Evolutionary conservation across 23 red algal species (phyloP).

Genomic region (Gracilariopsis chorda): DNA sequence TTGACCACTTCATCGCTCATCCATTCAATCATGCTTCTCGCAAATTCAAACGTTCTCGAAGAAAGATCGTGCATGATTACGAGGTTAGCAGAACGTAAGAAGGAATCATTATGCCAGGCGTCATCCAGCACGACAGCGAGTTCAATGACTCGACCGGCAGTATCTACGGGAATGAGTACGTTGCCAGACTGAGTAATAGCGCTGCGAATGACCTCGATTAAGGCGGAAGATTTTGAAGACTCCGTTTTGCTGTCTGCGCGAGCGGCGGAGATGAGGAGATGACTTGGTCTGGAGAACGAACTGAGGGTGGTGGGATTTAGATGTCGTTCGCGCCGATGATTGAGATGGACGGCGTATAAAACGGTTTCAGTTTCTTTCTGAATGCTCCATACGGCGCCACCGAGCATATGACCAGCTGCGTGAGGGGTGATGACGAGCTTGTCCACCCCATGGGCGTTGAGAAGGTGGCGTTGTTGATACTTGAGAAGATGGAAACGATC

Average conservation of each 20-base stretch:
- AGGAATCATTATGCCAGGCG: constrained; percentile 53
- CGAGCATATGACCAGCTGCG: constrained; percentile 86
- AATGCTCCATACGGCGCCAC: constrained; percentile 94
- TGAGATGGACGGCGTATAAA: constrained; percentile 85
- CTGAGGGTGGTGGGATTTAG: constrained; percentile 81
- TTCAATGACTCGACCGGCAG: constrained; percentile 92
- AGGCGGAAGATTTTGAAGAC: background rate
- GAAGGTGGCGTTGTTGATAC: constrained; percentile 83
- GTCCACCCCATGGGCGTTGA: constrained; percentile 43
- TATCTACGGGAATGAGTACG: constrained; percentile 94
- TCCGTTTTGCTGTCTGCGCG: constrained; percentile 39
- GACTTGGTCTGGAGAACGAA: constrained; percentile 73
- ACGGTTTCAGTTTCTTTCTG: constrained; percentile 91
- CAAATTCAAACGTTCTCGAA: constrained; percentile 92
- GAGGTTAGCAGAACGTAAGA: constrained; percentile 35
- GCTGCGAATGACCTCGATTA: constrained; percentile 15
- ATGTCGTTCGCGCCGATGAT: constrained; percentile 91
- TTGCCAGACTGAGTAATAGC: constrained; percentile 44
- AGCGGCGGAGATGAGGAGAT: constrained; percentile 80
- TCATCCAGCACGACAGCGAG: constrained; percentile 84
- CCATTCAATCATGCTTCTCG: constrained; percentile 98
- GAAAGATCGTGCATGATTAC: constrained; percentile 85
- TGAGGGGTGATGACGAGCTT: constrained; percentile 87
- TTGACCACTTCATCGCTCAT: constrained; percentile 89
- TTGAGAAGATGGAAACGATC: constrained; percentile 76